These are phyloP conservation scores for Colletotrichum sp. DNA, from an alignment of 2,329 filamentous ascomycete species.

Conservation along the genomic window DNA sequence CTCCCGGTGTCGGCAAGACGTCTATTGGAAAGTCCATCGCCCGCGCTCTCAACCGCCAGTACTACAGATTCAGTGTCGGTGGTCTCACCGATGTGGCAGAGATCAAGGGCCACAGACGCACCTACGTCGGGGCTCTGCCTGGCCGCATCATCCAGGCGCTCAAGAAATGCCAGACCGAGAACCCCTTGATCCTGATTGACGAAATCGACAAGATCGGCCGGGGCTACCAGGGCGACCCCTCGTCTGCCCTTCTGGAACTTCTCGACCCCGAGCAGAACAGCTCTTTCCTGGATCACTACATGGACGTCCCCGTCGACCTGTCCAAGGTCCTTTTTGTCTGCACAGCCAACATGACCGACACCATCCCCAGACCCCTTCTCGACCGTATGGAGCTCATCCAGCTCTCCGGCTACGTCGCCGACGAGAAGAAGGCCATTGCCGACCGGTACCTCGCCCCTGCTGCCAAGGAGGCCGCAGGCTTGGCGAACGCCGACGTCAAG, in stretches of 20 bases:
- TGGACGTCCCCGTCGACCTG: conserved; percentile 96
- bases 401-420: conserved; percentile 93
- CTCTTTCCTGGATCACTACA: conserved; percentile 97
- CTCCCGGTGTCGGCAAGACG: conserved; percentile 97
- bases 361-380: conserved; percentile 89
- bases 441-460: conserved; percentile 90
- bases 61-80: conserved; percentile 98
- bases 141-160: conserved; percentile 97
- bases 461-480: conserved; percentile 90
- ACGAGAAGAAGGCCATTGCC: conserved; percentile 99
- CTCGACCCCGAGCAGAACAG: conserved; percentile 97
- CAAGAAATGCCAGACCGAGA: conserved; percentile 99
- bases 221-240: conserved; percentile 95
- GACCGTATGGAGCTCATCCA: conserved; percentile 99
- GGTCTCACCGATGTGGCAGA: conserved; percentile 97
- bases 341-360: conserved; percentile 98
- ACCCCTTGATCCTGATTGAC: conserved; percentile 94
- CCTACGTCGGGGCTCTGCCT: conserved; percentile 93
- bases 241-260: conserved; percentile 90
- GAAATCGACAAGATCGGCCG: conserved; percentile 98
- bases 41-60: conserved; percentile 90
- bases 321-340: conserved; percentile 99
- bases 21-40: conserved; percentile 99
- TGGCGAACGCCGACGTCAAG: conserved; percentile 90
- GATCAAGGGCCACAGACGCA: conserved; percentile 96